phyloP scores from a whole-genome alignment of 352 stramenopile genomes.

The Phytopythium vexans region DNA sequence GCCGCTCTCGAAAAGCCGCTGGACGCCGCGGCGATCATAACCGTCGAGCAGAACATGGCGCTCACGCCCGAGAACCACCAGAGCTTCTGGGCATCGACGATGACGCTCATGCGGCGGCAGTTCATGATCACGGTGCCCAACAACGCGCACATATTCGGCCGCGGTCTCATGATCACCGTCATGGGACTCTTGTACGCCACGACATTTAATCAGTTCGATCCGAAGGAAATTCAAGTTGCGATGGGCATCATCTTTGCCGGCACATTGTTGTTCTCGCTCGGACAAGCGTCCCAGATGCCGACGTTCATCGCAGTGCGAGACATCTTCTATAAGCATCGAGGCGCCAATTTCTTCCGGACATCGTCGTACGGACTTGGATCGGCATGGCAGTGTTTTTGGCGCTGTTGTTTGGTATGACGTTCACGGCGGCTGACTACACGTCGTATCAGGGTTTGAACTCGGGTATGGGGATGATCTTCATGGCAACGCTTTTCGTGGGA shows the following conservation, averaged over 20 bases:
- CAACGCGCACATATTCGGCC: no score
- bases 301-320: no score
- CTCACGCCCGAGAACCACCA: constrained; percentile 31
- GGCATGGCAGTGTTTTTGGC: no score
- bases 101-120: constrained; percentile 33
- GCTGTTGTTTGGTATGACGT: no score
- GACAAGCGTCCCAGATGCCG: constrained; percentile 67
- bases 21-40: constrained; percentile 9
- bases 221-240: constrained; percentile 24
- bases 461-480: no score
- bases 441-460: no score
- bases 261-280: constrained; percentile 72
- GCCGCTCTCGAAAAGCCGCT: constrained; percentile 55
- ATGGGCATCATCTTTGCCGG: constrained; percentile 61
- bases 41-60: constrained; percentile 78
- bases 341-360: no score
- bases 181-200: constrained; percentile 34
- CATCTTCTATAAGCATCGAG: no score
- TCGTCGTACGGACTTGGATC: no score
- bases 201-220: constrained; percentile 35
- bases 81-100: constrained; percentile 21
- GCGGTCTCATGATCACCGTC: no score
- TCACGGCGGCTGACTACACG: no score
- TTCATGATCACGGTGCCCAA: constrained; percentile 47
- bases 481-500: no score